Evolutionary conservation across 139 green algal species (phyloP).

Genomic region (Tetratostichococcus sp.): DNA sequence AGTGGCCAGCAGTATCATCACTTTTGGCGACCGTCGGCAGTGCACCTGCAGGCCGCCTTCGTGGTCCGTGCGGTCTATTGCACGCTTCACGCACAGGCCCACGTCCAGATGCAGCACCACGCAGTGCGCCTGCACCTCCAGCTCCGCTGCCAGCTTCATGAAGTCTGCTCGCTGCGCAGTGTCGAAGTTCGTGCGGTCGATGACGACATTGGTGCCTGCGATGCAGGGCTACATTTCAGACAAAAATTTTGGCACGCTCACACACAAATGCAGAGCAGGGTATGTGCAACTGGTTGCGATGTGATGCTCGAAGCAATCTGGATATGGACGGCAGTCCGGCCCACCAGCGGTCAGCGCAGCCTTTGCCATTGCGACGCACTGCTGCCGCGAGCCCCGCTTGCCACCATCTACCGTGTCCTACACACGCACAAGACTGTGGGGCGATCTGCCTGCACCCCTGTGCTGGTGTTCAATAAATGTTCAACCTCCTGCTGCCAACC

Average conservation of each 20-base stretch:
- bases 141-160: constrained; percentile 31
- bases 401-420: constrained; percentile 43
- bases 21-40: no score
- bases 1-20: neutral
- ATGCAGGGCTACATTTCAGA: no score
- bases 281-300: no score
- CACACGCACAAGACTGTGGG: neutral
- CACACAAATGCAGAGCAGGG: no score
- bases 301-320: no score
- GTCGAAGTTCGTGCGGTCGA: constrained; percentile 58
- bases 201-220: neutral
- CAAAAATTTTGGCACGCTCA: no score
- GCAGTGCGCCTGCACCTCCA: constrained; percentile 29
- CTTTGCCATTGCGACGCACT: constrained; percentile 49
- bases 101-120: constrained; percentile 45
- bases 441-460: no score
- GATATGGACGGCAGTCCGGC: no score
- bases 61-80: constrained; percentile 32
- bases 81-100: constrained; percentile 39
- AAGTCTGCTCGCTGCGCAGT: constrained; percentile 60
- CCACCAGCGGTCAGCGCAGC: constrained; percentile 25
- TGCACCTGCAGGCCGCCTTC: constrained; percentile 54
- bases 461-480: no score
- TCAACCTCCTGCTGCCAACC: no score
- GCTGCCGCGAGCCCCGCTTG: constrained; percentile 47